A percentile compares a stretch with the other conserved stretches of the same genome.
Evolutionary conservation across 75 land plant genomes (phyloP).

Genomic region (Gnetum montanum): DNA sequence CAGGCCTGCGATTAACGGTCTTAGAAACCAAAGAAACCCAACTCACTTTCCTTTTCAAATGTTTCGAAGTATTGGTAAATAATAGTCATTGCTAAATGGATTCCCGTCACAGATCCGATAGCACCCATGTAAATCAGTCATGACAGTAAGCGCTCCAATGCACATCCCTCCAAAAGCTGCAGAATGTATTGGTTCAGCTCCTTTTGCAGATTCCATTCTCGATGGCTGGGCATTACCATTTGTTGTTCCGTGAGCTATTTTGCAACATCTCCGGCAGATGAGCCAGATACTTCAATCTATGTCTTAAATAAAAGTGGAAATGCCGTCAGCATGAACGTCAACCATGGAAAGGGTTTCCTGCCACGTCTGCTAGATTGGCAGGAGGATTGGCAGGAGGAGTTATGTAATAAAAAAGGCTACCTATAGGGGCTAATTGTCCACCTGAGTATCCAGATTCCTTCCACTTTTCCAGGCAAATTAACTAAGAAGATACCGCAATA

Average conservation of each 20-base stretch:
- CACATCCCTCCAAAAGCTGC: conserved; percentile 80
- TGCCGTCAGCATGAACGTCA: conserved; percentile 36
- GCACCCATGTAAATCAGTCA: conserved; percentile 76
- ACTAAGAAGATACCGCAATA: conserved; percentile 41
- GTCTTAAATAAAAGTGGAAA: conserved; percentile 48
- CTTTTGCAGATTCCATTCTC: conserved; percentile 63
- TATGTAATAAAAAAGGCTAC: conserved; percentile 47
- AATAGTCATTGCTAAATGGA: conserved; percentile 64
- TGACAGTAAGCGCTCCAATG: conserved; percentile 67
- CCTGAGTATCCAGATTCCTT: conserved; percentile 49
- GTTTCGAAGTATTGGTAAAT: conserved; percentile 86
- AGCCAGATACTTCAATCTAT: conserved; percentile 59
- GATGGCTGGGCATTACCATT: conserved; percentile 77
- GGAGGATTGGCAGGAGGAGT: conserved; percentile 46
- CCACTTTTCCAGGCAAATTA: conserved; percentile 46
- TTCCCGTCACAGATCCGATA: conserved; percentile 73
- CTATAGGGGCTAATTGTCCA: conserved; percentile 50
- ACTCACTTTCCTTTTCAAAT: conserved; percentile 59
- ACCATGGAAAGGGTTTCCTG: conserved; percentile 39
- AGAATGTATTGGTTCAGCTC: conserved; percentile 75
- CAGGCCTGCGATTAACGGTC: neutral
- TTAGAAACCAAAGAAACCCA: conserved; percentile 50
- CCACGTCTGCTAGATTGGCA: conserved; percentile 43
- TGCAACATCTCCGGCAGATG: conserved; percentile 51
- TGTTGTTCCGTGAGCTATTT: conserved; percentile 68